Conservation (phyloP, 306 rosid genomes). For the Quercus berberidifolia region DNA sequence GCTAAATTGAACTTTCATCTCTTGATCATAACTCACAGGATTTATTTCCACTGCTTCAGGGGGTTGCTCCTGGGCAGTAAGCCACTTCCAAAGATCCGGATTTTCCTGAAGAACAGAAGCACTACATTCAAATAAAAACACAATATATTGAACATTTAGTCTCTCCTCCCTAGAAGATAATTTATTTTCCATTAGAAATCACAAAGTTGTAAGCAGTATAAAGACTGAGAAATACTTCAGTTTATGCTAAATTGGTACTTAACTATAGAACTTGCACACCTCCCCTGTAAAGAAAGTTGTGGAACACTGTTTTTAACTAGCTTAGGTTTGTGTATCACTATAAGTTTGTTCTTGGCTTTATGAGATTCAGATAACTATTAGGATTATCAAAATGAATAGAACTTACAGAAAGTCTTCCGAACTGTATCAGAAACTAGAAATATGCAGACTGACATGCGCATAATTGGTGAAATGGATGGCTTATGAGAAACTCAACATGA, state of each 20-base stretch:
- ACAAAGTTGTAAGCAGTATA: too few relatives aligned
- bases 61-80: slow-evolving; percentile 79
- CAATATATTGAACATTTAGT: neutral
- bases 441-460: neutral
- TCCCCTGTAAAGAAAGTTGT: neutral
- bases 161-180: neutral
- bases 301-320: neutral
- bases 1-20: slow-evolving; percentile 1
- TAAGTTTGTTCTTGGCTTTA: neutral
- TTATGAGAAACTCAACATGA: neutral
- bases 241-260: neutral
- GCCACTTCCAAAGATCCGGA: slow-evolving; percentile 91
- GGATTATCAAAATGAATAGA: neutral
- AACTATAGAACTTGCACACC: neutral
- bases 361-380: neutral
- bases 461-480: neutral
- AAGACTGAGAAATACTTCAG: neutral
- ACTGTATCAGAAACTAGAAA: neutral
- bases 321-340: neutral
- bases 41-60: slow-evolving; percentile 58
- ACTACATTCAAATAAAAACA: neutral
- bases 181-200: neutral
- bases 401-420: neutral
- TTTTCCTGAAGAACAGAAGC: slow-evolving; percentile 59
- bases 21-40: slow-evolving; percentile 58